Percentiles rank a stretch among this genome's conserved stretches.
phyloP scores from a whole-genome alignment of 2,329 filamentous ascomycete species.

The Nigrospora sphaerica region DNA sequence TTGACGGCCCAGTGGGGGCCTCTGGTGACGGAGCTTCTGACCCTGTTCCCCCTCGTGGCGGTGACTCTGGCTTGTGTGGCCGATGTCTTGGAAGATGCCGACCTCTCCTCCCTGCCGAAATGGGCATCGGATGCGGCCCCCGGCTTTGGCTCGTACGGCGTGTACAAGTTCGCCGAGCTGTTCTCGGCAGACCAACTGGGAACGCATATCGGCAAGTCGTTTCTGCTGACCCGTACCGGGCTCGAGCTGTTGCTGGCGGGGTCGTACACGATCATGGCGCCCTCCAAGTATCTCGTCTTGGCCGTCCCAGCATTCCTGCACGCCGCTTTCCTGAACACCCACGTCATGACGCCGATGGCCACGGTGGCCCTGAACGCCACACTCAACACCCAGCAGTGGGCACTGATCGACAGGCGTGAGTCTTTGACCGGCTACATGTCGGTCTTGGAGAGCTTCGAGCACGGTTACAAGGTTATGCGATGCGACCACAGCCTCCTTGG shows the following conservation, averaged over 20 bases:
- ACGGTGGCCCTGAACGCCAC: slow-evolving; percentile 58
- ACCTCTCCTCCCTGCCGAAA: slow-evolving; percentile 46
- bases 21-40: slow-evolving; percentile 64
- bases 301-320: slow-evolving; percentile 68
- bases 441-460: slow-evolving; percentile 67
- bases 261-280: slow-evolving; percentile 58
- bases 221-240: slow-evolving; percentile 63
- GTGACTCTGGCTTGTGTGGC: slow-evolving; percentile 58
- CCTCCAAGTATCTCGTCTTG: slow-evolving; percentile 60
- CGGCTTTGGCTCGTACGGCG: slow-evolving; percentile 57
- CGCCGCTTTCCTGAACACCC: slow-evolving; percentile 65
- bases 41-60: slow-evolving; percentile 62
- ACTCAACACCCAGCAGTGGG: slow-evolving; percentile 60
- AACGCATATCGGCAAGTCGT: slow-evolving; percentile 49
- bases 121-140: slow-evolving; percentile 57
- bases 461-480: slow-evolving; percentile 73
- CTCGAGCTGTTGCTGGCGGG: slow-evolving; percentile 62
- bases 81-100: slow-evolving; percentile 54
- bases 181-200: slow-evolving; percentile 32
- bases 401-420: slow-evolving; percentile 73
- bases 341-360: slow-evolving; percentile 56
- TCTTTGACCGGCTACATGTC: slow-evolving; percentile 90
- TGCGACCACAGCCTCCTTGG: slow-evolving; percentile 93
- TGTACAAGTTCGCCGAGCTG: slow-evolving; percentile 49
- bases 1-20: slow-evolving; percentile 70